Evolutionary conservation across 495 filamentous ascomycete genomes (phyloP).

Genomic region (Penicillium goetzii): DNA sequence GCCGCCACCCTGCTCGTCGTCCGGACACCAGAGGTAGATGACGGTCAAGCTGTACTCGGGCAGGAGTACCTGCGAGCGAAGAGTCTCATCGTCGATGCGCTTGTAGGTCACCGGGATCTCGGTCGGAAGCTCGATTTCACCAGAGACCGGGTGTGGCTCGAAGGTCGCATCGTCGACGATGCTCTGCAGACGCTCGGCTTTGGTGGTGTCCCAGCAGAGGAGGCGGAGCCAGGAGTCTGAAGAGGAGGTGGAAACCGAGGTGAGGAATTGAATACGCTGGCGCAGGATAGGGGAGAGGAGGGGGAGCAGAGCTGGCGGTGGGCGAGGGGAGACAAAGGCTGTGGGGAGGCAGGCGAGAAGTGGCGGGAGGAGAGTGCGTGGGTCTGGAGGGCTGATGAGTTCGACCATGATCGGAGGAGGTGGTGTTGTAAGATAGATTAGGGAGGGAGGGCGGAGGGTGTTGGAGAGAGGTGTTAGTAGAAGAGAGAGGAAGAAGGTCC

Average conservation of each 20-base stretch:
- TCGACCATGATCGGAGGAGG: slow-evolving; percentile 46
- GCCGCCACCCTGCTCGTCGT: slow-evolving; percentile 67
- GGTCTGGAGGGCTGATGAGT: slow-evolving; percentile 65
- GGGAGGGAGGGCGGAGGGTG: slow-evolving; percentile 1
- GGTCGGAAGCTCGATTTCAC: slow-evolving; percentile 81
- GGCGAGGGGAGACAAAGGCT: slow-evolving; percentile 75
- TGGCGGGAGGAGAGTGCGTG: slow-evolving; percentile 68
- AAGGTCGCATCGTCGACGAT: slow-evolving; percentile 69
- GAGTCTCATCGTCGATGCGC: slow-evolving; percentile 81
- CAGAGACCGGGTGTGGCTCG: slow-evolving; percentile 89
- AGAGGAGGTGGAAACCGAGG: slow-evolving; percentile 54
- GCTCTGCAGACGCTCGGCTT: slow-evolving; percentile 66
- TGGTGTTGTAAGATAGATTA: neutral
- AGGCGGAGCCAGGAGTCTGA: slow-evolving; percentile 83
- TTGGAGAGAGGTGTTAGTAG: slow-evolving; percentile 2
- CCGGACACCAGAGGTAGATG: slow-evolving; percentile 68
- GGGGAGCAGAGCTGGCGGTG: slow-evolving; percentile 76
- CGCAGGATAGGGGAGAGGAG: slow-evolving; percentile 89
- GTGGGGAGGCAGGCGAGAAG: slow-evolving; percentile 86
- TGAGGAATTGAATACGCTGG: slow-evolving; percentile 81
- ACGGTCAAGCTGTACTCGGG: slow-evolving; percentile 58
- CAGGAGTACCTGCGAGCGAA: slow-evolving; percentile 68
- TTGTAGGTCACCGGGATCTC: slow-evolving; percentile 67
- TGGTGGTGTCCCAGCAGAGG: slow-evolving; percentile 79
- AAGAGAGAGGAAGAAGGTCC: neutral